Base-by-base conservation (phyloP, 106 monocot genomes). In the Acanthochlamys bracteata region DNA sequence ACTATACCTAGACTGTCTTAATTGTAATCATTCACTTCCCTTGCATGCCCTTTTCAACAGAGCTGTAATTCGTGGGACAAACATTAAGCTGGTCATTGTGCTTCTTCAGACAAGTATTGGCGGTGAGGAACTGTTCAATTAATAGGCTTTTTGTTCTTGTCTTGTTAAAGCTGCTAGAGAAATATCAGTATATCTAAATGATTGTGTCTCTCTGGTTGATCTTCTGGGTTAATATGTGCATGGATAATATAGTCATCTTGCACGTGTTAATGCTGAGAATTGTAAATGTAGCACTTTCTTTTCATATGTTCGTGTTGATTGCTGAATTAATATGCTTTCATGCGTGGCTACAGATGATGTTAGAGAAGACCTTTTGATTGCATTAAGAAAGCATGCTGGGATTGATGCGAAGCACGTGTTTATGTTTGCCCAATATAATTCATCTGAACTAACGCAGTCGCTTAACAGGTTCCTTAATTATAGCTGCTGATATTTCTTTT, bases 331-430 rank as follows among this genome's bases (percentile, higher is more conserved):
- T 21, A 7, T 55, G 7, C 20, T 55, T 6, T 55, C 10, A 7
- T 55, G 55, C 55, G 10, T 7, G 7, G 40, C 53, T 80, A 65
- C 72, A 90, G 91, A 83, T 69, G 86, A 76, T 26, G 75, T 83
- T 45, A 83, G 69, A 25, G 91, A 91, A 73, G 93, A 93, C 58
- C 59, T 74, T 56, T 63, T 81, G 19, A 65, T 68, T 70, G 76
- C 89, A 43, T 65, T 93, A 61, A 93, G 75, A 66, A 93, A 86
- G 64, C 85, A 83, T 66, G 93, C 83, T 53, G 93, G 89, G 64
- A 73, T 93, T 56, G 93, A 93, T 55, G 70, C 80, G 3, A 93
- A 89, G 67, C 67, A 81, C 70, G 22, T 93, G 39, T 24, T 86
- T 62, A 47, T 69, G 46, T 83, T 83, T 69, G 46, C 59, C 42